Conservation (phyloP, 75 land plant species). For the Pinus albicaulis region DNA sequence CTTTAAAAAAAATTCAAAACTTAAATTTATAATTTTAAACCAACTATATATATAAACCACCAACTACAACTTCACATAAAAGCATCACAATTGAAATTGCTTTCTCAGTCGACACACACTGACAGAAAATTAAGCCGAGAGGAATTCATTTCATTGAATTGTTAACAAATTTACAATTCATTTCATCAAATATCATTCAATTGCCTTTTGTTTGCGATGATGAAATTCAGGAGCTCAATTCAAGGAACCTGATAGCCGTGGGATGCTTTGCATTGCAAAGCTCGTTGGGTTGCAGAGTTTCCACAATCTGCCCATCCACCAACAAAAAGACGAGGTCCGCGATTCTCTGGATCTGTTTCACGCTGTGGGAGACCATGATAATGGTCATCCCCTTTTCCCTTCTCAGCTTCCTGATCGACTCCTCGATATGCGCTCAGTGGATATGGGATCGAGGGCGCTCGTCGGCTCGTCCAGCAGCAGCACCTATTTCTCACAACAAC, state of each 20-base stretch:
- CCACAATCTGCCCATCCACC: conserved; percentile 79
- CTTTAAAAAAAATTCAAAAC: too few species aligned
- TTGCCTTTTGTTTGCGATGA: too few species aligned
- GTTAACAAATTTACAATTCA: too few species aligned
- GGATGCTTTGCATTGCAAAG: conserved; percentile 78
- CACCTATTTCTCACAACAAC: conserved; percentile 38
- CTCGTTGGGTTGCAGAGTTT: conserved; percentile 55
- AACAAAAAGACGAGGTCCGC: conserved; percentile 76
- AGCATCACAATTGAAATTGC: too few species aligned
- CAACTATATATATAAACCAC: too few species aligned
- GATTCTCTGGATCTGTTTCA: conserved; percentile 88
- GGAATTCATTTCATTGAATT: too few species aligned
- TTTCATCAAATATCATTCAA: too few species aligned
- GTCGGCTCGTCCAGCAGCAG: conserved; percentile 91
- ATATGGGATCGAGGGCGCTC: conserved; percentile 89
- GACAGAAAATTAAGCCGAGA: too few species aligned
- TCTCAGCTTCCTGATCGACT: conserved; percentile 61
- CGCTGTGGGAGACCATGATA: conserved; percentile 89
- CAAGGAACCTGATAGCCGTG: conserved; percentile 67
- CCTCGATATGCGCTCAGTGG: conserved; percentile 91
- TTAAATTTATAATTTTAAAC: too few species aligned
- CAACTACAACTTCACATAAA: too few species aligned
- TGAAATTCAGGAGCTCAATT: conserved; percentile 41
- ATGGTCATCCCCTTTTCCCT: conserved; percentile 58
- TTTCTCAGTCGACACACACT: too few species aligned